Evolutionary conservation across 2,329 filamentous ascomycete genomes (phyloP), one percentile per base, ranked within the genome.

Genomic region (Rutstroemia sp.): DNA sequence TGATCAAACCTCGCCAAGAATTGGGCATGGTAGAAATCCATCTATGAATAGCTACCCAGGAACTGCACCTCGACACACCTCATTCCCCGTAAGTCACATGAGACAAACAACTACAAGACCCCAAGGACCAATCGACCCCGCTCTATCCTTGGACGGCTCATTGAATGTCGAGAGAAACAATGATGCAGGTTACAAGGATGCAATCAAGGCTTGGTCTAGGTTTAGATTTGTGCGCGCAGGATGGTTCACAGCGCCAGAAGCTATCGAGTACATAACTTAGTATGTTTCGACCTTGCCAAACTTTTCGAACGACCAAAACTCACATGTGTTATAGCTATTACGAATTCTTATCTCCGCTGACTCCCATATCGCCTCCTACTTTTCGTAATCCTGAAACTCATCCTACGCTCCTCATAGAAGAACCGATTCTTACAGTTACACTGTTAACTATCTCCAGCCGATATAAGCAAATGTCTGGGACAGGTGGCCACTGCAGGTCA

Each of bases 191-290:
- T 85, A 85, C 63, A 74, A 80, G 44, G 82, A 88, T 57, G 92
- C 92, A 0, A 74, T 96, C 58, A 85, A 83, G 66, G 87, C 90
- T n/a, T 99, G 94, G 94, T 84, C 86, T 2, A 80, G 90, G 61
- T 92, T 96, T 70, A 86, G 92, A 45, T 97, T 97, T 69, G 92
- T 97, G n/a, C 85, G 91, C 54, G 91, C 91, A 8, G 94, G 94
- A 9, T 97, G 92, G 92, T 94, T 99, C 70, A 95, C 91, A 0
- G 88, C 92, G 0, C 85, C 88, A 62, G 94, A 99, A 72, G 92
- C 90, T 21, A 92, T 97, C 71, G 85, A 87, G 45, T 97, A 97
- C 68, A 89, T 99, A 61, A 86, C 92, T 69, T 97, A 97, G 86
- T 89, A 79, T 67, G 83, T 74, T 38, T 41, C 46, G 10, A 12